phyloP scores from a whole-genome alignment of 2,329 filamentous ascomycete species.

The Penicillium sp. region DNA sequence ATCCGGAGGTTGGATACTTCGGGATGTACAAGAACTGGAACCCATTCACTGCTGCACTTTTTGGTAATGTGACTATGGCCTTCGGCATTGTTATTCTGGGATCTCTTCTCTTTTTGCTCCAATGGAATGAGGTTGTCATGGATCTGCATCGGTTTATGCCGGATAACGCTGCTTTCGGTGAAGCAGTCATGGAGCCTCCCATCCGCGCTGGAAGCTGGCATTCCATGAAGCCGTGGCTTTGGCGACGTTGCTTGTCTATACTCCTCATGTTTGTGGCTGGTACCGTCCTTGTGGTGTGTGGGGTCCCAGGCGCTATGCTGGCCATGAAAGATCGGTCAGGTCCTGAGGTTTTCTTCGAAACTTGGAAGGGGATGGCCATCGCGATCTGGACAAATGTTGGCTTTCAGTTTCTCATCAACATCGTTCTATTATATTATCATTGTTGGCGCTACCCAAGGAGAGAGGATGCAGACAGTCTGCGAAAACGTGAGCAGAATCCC shows the following conservation, averaged over 20 bases:
- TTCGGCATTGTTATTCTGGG: too few relatives aligned
- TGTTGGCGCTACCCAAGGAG: too few relatives aligned
- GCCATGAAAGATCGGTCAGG: not conserved
- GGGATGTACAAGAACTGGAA: not conserved
- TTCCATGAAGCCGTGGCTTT: not conserved
- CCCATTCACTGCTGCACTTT: not conserved
- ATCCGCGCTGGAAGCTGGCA: not conserved
- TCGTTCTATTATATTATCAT: too few relatives aligned
- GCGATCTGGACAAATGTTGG: too few relatives aligned
- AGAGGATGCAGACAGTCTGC: too few relatives aligned
- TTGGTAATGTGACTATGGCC: not conserved
- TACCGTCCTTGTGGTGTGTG: not conserved
- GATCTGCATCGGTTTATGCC: not conserved
- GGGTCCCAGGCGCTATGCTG: not conserved
- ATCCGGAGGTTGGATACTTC: not conserved
- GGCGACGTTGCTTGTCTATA: not conserved
- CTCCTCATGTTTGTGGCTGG: not conserved
- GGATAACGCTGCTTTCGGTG: not conserved
- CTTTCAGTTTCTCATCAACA: too few relatives aligned
- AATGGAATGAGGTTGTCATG: not conserved
- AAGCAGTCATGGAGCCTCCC: not conserved
- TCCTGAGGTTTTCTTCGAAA: not conserved
- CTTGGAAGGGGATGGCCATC: not conserved
- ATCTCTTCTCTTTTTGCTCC: not conserved
- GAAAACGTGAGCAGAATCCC: too few relatives aligned